These are phyloP conservation scores for Mortierella sp. DNA, from an alignment of 371 early-diverging fungal species.

Conservation along the genomic window DNA sequence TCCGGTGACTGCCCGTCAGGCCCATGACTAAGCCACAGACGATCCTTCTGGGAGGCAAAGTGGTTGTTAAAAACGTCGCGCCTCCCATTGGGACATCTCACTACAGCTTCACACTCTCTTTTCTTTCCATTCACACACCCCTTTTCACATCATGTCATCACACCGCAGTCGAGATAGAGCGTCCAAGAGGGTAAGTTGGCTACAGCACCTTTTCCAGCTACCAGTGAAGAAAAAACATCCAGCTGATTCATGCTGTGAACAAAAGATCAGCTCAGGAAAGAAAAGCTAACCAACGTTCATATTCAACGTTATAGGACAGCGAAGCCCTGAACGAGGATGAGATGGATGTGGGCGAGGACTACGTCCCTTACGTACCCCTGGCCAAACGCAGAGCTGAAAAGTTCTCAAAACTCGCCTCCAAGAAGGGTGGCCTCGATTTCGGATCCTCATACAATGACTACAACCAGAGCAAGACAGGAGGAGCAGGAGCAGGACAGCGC, in stretches of 20 bases:
- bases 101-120: not conserved
- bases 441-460: conserved; percentile 27
- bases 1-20: not conserved
- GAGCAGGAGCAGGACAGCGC: conserved; percentile 26
- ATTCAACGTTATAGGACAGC: conserved; percentile 16
- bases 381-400: conserved; percentile 79
- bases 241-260: not conserved
- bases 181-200: conserved; percentile 36
- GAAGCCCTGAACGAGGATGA: conserved; percentile 36
- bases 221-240: not conserved
- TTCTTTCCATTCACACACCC: not conserved
- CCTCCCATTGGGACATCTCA: not conserved
- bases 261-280: not conserved
- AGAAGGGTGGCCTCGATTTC: conserved; percentile 56
- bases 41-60: not conserved
- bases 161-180: conserved; percentile 22
- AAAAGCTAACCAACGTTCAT: not conserved
- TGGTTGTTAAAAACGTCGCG: not conserved
- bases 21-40: not conserved
- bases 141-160: conserved; percentile 24
- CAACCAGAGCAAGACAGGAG: conserved; percentile 24
- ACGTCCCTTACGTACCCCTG: conserved; percentile 86
- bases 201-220: not conserved
- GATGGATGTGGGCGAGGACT: conserved; percentile 64
- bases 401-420: conserved; percentile 65